phyloP scores from a whole-genome alignment of 768 basidiomycete species.

The Naganishia onofrii region DNA sequence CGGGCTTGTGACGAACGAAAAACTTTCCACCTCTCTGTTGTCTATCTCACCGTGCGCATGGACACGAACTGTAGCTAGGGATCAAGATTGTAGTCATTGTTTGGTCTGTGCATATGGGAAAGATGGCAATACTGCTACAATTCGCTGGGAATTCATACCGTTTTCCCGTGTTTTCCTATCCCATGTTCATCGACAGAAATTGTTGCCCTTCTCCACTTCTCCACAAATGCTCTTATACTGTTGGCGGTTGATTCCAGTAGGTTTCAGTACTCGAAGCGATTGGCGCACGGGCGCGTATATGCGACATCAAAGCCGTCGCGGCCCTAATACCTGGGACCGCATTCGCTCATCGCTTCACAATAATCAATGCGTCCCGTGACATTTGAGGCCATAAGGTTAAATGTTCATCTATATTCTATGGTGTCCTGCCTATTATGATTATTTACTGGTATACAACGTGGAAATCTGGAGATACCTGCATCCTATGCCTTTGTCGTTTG shows the following conservation, averaged over 20 bases:
- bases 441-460: background rate
- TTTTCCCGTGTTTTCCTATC: too few relatives aligned
- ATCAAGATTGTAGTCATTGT: slow-evolving; percentile 7
- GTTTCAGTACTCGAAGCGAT: too few relatives aligned
- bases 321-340: too few relatives aligned
- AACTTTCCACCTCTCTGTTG: slow-evolving; percentile 1
- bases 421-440: background rate
- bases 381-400: too few relatives aligned
- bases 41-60: slow-evolving; percentile 1
- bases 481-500: background rate
- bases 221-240: too few relatives aligned
- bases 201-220: too few relatives aligned
- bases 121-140: slow-evolving; percentile 21
- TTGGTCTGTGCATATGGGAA: slow-evolving; percentile 23
- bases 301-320: too few relatives aligned
- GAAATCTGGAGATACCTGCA: background rate
- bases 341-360: too few relatives aligned
- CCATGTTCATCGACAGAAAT: too few relatives aligned
- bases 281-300: too few relatives aligned
- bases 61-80: slow-evolving; percentile 19
- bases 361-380: too few relatives aligned
- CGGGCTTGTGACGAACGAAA: slow-evolving; percentile 13
- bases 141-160: background rate
- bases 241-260: too few relatives aligned
- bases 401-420: background rate